Evolutionary conservation across 257 asterid species (phyloP).

Genomic region (Solanum chiquidenum): DNA sequence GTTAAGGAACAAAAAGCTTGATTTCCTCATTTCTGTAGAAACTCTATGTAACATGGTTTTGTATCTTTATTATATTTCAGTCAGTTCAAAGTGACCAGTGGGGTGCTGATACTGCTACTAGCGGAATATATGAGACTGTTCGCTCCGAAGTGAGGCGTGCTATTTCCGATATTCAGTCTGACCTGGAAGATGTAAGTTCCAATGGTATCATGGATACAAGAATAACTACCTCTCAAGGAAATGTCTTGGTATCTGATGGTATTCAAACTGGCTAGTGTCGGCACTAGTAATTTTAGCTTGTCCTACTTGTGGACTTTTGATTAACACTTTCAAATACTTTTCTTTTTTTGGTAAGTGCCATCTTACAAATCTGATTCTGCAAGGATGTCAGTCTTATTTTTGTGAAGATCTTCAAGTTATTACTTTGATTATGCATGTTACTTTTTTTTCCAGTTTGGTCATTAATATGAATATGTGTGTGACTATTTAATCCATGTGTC

Average conservation of each 20-base stretch:
- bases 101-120: conserved; percentile 17
- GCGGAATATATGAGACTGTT: conserved; percentile 31
- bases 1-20: neutral
- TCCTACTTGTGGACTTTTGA: neutral
- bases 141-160: conserved; percentile 38
- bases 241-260: neutral
- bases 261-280: neutral
- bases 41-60: neutral
- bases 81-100: conserved; percentile 8
- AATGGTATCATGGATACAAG: neutral
- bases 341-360: neutral
- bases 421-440: neutral
- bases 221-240: neutral
- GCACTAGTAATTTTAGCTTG: neutral
- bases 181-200: conserved; percentile 20
- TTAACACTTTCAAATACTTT: neutral
- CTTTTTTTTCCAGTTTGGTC: neutral
- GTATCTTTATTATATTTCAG: conserved; percentile 5
- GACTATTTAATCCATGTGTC: neutral
- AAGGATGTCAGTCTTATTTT: neutral
- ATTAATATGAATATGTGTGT: neutral
- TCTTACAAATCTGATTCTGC: neutral
- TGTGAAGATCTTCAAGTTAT: neutral
- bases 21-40: neutral
- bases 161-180: conserved; percentile 26